A percentile compares a stretch with the other conserved stretches of the same genome.
Conservation (phyloP, 2,329 filamentous ascomycete genomes). For the Aureobasidium subglaciale region DNA sequence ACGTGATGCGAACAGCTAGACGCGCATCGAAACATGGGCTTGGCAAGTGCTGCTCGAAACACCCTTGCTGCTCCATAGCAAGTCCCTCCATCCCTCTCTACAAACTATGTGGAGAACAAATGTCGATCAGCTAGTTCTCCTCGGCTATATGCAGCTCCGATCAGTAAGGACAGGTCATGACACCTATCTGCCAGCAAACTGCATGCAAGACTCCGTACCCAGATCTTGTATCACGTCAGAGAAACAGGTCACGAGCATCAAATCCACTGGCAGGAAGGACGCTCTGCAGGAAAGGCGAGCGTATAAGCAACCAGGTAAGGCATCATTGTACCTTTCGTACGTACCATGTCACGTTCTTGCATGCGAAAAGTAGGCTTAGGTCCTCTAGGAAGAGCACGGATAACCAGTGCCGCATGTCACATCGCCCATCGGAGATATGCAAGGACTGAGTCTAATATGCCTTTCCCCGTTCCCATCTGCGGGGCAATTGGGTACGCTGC, state of each 20-base stretch:
- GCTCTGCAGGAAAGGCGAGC: not conserved
- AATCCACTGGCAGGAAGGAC: not conserved
- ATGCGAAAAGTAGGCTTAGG: not conserved
- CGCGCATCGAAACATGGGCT: too few relatives aligned
- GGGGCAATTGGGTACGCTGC: not conserved
- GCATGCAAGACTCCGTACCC: not conserved
- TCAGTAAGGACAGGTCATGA: not conserved
- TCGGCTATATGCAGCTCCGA: slow-evolving; percentile 9
- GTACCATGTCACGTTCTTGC: slow-evolving; percentile 9
- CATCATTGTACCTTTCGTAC: not conserved
- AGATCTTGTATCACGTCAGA: not conserved
- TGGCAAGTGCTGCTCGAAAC: too few relatives aligned
- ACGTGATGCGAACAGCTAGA: too few relatives aligned
- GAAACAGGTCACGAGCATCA: not conserved
- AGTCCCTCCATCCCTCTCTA: not conserved
- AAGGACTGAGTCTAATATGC: not conserved
- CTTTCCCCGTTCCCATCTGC: too few relatives aligned
- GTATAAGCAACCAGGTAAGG: not conserved
- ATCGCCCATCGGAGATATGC: not conserved
- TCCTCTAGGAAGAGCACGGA: not conserved
- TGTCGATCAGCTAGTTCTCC: not conserved
- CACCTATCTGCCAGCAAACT: not conserved
- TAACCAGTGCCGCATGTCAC: not conserved
- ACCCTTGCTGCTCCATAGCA: too few relatives aligned
- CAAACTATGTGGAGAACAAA: not conserved